Evolutionary conservation across 495 filamentous ascomycete species (phyloP).

Genomic region (Alectoria sarmentosa): DNA sequence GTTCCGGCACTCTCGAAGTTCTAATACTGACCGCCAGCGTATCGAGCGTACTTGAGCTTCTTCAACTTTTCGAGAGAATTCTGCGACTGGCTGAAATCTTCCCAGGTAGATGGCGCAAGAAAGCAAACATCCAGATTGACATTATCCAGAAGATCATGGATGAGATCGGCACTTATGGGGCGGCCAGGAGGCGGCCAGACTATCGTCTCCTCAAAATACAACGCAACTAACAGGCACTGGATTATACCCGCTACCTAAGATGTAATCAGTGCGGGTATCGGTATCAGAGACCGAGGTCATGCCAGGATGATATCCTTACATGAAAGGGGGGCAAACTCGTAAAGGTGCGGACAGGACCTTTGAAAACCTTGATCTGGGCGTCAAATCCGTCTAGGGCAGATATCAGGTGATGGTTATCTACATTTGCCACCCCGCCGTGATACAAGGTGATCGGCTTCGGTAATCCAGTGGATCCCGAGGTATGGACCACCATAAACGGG

Average conservation of each 20-base stretch:
- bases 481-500: slow-evolving; percentile 36
- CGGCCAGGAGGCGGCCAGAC: neutral
- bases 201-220: neutral
- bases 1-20: neutral
- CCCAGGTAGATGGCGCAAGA: neutral
- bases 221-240: neutral
- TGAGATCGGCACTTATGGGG: neutral
- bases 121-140: neutral
- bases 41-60: neutral
- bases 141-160: neutral
- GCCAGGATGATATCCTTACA: neutral
- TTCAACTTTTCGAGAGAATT: neutral
- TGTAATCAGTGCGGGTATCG: neutral
- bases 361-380: neutral
- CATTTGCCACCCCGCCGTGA: neutral
- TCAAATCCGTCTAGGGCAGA: slow-evolving; percentile 18
- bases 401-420: slow-evolving; percentile 27
- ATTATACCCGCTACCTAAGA: neutral
- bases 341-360: neutral
- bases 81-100: neutral
- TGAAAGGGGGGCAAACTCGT: neutral
- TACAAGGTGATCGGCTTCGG: slow-evolving; percentile 35
- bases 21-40: neutral
- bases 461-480: slow-evolving; percentile 40
- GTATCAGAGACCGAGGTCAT: neutral